Evolutionary conservation across 2,329 filamentous ascomycete species (phyloP).

Genomic region (Talaromyces funiculosus): DNA sequence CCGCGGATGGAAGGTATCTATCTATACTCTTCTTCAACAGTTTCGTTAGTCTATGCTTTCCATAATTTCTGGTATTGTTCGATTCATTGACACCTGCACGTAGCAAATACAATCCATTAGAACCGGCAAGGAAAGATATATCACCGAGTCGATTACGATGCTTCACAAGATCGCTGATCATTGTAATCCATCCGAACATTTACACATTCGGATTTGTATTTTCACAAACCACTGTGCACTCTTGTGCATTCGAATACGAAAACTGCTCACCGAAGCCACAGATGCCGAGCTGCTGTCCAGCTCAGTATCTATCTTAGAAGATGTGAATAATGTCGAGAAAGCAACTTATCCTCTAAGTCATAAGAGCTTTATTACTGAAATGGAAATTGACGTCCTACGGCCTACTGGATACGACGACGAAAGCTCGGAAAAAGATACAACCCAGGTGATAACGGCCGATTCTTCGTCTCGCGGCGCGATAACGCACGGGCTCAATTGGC

Average conservation of each 20-base stretch:
- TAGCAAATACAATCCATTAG: constrained; percentile 4
- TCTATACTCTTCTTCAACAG: constrained; percentile 4
- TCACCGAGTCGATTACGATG: background rate
- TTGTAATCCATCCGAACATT: background rate
- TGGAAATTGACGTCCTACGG: background rate
- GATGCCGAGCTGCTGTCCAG: background rate
- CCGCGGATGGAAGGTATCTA: background rate
- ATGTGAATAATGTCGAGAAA: constrained; percentile 1
- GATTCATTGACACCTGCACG: background rate
- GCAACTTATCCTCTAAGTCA: background rate
- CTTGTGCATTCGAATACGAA: background rate
- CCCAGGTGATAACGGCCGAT: background rate
- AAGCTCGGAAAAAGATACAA: background rate
- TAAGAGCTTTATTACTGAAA: background rate
- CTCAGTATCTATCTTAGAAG: background rate
- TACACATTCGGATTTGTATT: background rate
- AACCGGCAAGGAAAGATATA: background rate
- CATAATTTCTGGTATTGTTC: background rate
- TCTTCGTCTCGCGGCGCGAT: background rate
- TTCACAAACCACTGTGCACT: constrained; percentile 5
- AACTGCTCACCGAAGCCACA: background rate
- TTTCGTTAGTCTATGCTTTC: background rate
- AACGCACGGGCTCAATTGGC: background rate
- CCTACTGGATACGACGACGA: background rate
- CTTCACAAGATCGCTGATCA: background rate